phyloP scores from a whole-genome alignment of 2,329 filamentous ascomycete species.

The Aspergillus quadricinctus region DNA sequence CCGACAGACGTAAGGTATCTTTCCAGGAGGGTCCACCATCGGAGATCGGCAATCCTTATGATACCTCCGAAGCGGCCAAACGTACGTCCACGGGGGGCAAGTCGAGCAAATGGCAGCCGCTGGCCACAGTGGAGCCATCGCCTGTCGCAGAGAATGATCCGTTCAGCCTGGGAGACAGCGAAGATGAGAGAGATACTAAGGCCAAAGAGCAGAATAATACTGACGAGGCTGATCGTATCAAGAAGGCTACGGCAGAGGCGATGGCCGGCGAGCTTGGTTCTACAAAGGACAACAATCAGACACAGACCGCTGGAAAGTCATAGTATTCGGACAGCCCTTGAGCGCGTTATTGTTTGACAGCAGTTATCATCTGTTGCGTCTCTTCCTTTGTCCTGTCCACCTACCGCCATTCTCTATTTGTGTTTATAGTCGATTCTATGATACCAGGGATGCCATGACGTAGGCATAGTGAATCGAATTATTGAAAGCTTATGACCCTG shows the following conservation, averaged over 20 bases:
- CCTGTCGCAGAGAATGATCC: conserved; percentile 90
- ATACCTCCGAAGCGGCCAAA: conserved; percentile 55
- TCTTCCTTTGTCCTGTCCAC: background rate
- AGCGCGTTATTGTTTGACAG: background rate
- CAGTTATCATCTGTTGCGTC: background rate
- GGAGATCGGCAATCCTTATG: conserved; percentile 73
- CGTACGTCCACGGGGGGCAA: conserved; percentile 55
- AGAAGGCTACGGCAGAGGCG: conserved; percentile 56
- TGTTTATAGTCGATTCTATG: conserved; percentile 12
- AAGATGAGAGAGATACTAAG: conserved; percentile 81
- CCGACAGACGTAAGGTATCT: conserved; percentile 49
- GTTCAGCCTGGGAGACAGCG: conserved; percentile 92
- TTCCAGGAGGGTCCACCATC: conserved; percentile 65
- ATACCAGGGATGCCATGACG: conserved; percentile 19
- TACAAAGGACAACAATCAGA: conserved; percentile 21
- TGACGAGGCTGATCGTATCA: conserved; percentile 56
- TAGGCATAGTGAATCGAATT: conserved; percentile 1
- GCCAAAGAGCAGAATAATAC: conserved; percentile 53
- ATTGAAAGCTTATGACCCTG: background rate
- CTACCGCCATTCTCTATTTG: conserved; percentile 4
- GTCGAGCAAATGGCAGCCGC: conserved; percentile 93
- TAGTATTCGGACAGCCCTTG: background rate
- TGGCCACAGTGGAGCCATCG: conserved; percentile 77
- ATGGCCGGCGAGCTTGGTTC: conserved; percentile 39
- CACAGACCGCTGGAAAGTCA: conserved; percentile 25